A percentile compares a stretch with the other conserved stretches of the same genome.
phyloP scores from a whole-genome alignment of 306 rosid genomes.

The Notholithocarpus densiflorus region DNA sequence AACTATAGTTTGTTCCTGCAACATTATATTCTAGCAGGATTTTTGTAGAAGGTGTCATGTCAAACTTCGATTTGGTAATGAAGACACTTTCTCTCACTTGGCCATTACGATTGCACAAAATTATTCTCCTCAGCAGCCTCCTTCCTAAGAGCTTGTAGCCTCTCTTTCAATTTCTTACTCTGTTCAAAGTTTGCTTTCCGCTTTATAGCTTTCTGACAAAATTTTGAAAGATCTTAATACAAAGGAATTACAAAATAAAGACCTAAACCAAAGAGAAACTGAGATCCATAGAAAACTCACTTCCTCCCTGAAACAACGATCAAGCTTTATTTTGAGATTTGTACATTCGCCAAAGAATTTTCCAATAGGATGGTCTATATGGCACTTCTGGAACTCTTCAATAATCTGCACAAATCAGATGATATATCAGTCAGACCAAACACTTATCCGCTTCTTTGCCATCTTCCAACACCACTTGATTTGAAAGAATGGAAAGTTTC shows the following conservation, averaged over 20 bases:
- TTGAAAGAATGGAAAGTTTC: neutral
- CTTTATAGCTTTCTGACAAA: constrained; percentile 82
- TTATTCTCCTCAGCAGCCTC: constrained; percentile 53
- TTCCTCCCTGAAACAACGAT: constrained; percentile 86
- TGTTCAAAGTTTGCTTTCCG: constrained; percentile 90
- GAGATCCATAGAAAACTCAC: constrained; percentile 37
- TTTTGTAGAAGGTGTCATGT: too few relatives aligned
- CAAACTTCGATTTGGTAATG: neutral
- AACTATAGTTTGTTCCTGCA: neutral
- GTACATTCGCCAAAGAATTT: constrained; percentile 93
- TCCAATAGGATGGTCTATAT: constrained; percentile 64
- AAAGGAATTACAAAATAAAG: neutral
- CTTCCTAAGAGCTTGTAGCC: constrained; percentile 62
- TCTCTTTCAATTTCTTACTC: constrained; percentile 77
- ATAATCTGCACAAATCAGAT: constrained; percentile 45
- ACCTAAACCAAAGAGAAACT: neutral
- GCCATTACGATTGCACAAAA: constrained; percentile 6
- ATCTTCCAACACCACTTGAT: neutral
- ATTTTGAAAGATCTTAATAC: neutral
- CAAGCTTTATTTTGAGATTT: constrained; percentile 81
- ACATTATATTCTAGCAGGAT: neutral
- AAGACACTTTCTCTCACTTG: neutral
- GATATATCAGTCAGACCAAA: neutral
- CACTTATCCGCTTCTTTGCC: neutral
- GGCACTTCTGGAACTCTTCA: constrained; percentile 83